Percentiles rank a stretch among this genome's conserved stretches.
Evolutionary conservation across 129 eudicot species (phyloP).

Genomic region (Pseudognaphalium luteoalbum): DNA sequence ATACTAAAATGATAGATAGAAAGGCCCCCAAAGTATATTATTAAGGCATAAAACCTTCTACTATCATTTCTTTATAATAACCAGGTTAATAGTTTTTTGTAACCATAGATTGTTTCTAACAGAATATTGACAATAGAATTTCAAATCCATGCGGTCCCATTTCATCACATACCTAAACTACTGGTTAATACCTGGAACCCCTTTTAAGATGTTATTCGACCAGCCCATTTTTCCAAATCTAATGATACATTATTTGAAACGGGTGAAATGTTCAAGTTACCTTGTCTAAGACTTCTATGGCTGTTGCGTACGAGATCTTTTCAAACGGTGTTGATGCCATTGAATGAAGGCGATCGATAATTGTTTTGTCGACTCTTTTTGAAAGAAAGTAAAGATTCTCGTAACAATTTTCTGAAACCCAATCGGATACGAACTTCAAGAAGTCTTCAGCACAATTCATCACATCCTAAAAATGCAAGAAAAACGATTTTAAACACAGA

Average conservation of each 20-base stretch:
- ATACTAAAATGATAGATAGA: background rate
- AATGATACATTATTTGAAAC: background rate
- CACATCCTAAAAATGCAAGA: constrained; percentile 61
- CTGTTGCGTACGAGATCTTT: constrained; percentile 73
- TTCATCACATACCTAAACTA: background rate
- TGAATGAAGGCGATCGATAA: constrained; percentile 58
- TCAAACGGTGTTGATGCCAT: constrained; percentile 44
- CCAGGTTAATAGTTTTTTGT: background rate
- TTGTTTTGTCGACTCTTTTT: constrained; percentile 60
- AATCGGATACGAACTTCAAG: constrained; percentile 59
- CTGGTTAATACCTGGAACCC: too few species aligned
- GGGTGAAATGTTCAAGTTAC: constrained; percentile 35
- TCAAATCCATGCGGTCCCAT: background rate
- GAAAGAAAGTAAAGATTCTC: constrained; percentile 62
- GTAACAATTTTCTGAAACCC: constrained; percentile 56
- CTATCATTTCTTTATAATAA: background rate
- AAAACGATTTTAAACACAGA: background rate
- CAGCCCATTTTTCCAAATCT: background rate
- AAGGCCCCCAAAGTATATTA: background rate
- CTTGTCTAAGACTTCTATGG: constrained; percentile 64
- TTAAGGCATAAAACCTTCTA: background rate
- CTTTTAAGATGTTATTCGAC: background rate
- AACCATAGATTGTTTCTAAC: background rate
- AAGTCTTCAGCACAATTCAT: constrained; percentile 76
- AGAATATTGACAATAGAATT: background rate